These are phyloP conservation scores for Huntiella savannae DNA, from an alignment of 2,329 filamentous ascomycete species.

Conservation along the genomic window DNA sequence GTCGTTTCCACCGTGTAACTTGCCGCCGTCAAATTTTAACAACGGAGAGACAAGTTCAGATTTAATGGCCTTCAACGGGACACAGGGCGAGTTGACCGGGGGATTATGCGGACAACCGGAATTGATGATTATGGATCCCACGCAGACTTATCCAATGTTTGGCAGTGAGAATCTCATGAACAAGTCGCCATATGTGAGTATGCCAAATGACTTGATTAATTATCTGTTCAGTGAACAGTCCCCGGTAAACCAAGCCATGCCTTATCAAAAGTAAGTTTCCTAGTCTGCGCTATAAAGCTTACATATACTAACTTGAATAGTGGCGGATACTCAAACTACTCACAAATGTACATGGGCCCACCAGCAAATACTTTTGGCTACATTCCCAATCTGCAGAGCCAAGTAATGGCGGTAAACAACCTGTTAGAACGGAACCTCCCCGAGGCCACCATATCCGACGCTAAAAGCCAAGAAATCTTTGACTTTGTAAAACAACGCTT, in stretches of 20 bases:
- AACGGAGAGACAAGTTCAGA: not conserved
- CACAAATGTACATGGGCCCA: conserved; percentile 11
- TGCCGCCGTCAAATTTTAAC: conserved; percentile 40
- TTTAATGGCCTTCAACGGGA: not conserved
- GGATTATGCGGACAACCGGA: conserved; percentile 20
- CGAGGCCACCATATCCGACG: conserved; percentile 66
- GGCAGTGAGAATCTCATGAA: conserved; percentile 60
- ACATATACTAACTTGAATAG: conserved; percentile 1
- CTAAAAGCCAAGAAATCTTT: conserved; percentile 67
- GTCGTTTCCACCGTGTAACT: conserved; percentile 41
- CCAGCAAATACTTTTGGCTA: conserved; percentile 27
- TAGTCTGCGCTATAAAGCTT: too few relatives aligned
- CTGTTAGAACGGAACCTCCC: conserved; percentile 63
- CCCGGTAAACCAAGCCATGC: conserved; percentile 13
- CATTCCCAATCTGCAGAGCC: conserved; percentile 43
- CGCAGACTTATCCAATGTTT: conserved; percentile 67
- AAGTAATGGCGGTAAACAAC: conserved; percentile 80
- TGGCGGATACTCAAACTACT: conserved; percentile 10
- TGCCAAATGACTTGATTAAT: conserved; percentile 72
- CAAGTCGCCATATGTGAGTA: conserved; percentile 65
- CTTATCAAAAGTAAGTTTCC: conserved; percentile 13
- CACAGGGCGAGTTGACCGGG: conserved; percentile 5
- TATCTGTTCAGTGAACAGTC: conserved; percentile 50
- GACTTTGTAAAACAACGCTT: conserved; percentile 68
- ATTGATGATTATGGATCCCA: conserved; percentile 42